Percentiles rank a stretch among this genome's conserved stretches.
Conservation (phyloP, 768 basidiomycete genomes). For the Agaricus sinodeliciosus region DNA sequence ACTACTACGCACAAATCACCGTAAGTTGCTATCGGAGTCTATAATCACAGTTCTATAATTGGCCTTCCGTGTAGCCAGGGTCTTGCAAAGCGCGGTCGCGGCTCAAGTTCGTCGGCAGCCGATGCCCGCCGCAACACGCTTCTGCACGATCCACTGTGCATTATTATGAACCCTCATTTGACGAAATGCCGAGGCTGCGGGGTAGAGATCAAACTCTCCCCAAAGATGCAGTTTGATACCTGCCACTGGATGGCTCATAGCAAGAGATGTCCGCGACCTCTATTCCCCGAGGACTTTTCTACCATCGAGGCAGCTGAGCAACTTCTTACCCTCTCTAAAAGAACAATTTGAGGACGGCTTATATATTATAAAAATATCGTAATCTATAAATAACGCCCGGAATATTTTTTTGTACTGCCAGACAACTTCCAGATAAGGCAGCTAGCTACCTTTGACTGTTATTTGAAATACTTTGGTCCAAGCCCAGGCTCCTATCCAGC, state of each 20-base stretch:
- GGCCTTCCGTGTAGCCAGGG: too few relatives aligned
- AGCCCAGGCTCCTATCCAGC: too few relatives aligned
- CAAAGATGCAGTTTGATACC: constrained; percentile 59
- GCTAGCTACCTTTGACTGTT: too few relatives aligned
- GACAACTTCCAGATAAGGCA: too few relatives aligned
- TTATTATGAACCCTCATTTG: constrained; percentile 41
- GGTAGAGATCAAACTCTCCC: constrained; percentile 54
- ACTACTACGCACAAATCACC: too few relatives aligned
- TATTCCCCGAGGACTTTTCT: background rate
- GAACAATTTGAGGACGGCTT: too few relatives aligned
- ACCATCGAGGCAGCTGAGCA: background rate
- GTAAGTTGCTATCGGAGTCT: too few relatives aligned
- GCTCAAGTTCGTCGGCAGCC: background rate
- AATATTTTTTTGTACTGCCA: too few relatives aligned
- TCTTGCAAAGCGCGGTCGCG: background rate
- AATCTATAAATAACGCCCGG: too few relatives aligned
- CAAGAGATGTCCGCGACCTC: constrained; percentile 34
- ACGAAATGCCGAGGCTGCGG: constrained; percentile 54
- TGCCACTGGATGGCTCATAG: constrained; percentile 66
- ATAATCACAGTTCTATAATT: too few relatives aligned
- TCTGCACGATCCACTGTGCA: constrained; percentile 45
- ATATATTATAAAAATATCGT: too few relatives aligned
- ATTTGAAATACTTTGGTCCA: too few relatives aligned
- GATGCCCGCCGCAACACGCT: constrained; percentile 17
- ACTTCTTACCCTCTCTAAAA: background rate